Conservation (phyloP, 208 protist genomes). For the Leishmania lainsoni region DNA sequence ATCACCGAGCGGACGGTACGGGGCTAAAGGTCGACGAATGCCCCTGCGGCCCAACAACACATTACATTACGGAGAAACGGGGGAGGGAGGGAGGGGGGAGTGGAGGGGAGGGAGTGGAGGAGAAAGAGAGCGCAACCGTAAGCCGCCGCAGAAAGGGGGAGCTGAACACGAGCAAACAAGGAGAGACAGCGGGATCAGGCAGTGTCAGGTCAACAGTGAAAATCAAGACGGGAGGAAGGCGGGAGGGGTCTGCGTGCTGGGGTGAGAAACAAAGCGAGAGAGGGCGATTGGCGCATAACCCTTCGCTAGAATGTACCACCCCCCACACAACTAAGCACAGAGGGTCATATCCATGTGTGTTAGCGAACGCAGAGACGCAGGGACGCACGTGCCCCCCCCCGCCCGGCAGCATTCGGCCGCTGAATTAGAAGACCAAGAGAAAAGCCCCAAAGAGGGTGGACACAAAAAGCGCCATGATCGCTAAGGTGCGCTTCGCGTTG, state of each 20-base stretch:
- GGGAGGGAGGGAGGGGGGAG: too few species aligned
- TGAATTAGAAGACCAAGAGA: conserved; percentile 1
- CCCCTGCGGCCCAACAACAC: too few species aligned
- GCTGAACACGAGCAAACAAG: too few species aligned
- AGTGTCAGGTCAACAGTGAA: too few species aligned
- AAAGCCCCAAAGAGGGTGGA: conserved; percentile 12
- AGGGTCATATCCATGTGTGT: not conserved
- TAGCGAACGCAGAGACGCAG: not conserved
- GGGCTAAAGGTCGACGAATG: too few species aligned
- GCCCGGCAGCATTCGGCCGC: not conserved
- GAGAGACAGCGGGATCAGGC: too few species aligned
- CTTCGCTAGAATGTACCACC: not conserved
- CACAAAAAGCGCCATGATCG: conserved; percentile 17
- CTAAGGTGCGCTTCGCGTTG: conserved; percentile 11
- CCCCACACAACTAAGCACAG: not conserved
- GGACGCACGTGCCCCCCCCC: not conserved
- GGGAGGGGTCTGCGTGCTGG: not conserved
- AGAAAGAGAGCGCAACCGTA: too few species aligned
- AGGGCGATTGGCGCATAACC: not conserved
- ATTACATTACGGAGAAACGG: too few species aligned
- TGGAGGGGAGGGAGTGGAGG: too few species aligned
- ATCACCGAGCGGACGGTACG: too few species aligned
- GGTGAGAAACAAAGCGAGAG: not conserved
- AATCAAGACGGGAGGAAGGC: not conserved
- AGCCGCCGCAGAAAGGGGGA: too few species aligned